Percentiles rank a stretch among this genome's conserved stretches.
Conservation (phyloP, 208 protist species). For the Angomonas deanei region DNA sequence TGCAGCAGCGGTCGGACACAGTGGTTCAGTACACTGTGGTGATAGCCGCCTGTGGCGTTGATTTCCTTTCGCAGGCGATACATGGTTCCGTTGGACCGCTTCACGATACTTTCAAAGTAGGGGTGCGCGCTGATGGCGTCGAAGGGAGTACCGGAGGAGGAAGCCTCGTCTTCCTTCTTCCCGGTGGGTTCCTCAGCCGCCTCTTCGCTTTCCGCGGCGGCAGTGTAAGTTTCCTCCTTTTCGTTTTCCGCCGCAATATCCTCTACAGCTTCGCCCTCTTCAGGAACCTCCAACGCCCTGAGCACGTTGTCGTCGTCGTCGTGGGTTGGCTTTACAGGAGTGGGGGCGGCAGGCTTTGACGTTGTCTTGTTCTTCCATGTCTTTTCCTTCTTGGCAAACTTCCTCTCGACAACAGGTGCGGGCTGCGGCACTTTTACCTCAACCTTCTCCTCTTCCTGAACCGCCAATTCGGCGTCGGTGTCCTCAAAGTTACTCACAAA, state of each 20-base stretch:
- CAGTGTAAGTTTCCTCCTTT: slow-evolving; percentile 1
- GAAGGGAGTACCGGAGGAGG: slow-evolving; percentile 7
- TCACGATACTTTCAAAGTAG: slow-evolving; percentile 74
- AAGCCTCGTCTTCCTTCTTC: slow-evolving; percentile 1
- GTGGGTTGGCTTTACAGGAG: not conserved
- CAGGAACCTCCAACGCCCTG: slow-evolving; percentile 1
- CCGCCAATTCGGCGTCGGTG: not conserved
- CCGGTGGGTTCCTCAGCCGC: slow-evolving; percentile 3
- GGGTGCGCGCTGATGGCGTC: slow-evolving; percentile 56
- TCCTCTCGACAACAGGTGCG: not conserved
- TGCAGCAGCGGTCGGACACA: slow-evolving; percentile 83
- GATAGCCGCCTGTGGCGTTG: slow-evolving; percentile 53
- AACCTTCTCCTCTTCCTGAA: not conserved
- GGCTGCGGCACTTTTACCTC: not conserved
- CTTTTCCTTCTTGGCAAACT: not conserved
- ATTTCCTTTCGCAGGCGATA: slow-evolving; percentile 69
- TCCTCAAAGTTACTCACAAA: slow-evolving; percentile 55
- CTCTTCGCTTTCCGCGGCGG: slow-evolving; percentile 1
- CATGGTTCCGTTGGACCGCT: slow-evolving; percentile 69
- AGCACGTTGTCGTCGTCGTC: slow-evolving; percentile 16
- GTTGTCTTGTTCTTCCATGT: not conserved
- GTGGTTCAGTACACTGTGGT: slow-evolving; percentile 54
- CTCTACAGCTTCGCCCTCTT: slow-evolving; percentile 24
- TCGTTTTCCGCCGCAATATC: slow-evolving; percentile 4
- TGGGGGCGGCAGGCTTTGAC: not conserved